Conservation (phyloP, 805 yeast genomes). For the Hanseniaspora pseudoguilliermondii region DNA sequence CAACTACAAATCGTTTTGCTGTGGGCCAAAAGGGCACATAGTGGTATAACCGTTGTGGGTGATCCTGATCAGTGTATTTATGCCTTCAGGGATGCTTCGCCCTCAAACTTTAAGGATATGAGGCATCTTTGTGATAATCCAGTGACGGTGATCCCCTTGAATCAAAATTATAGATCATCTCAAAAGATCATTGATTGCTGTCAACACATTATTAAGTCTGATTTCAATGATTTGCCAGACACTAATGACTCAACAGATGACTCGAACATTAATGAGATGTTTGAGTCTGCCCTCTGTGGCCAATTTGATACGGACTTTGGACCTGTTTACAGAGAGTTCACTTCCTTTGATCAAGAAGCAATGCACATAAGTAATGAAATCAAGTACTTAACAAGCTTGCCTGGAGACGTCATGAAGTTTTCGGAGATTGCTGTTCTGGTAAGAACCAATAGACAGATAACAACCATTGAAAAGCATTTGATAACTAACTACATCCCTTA, state of each 20-base stretch:
- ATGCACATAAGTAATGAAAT: conserved; percentile 46
- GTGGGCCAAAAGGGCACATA: conserved; percentile 27
- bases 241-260: conserved; percentile 30
- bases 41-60: conserved; percentile 77
- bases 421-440: conserved; percentile 64
- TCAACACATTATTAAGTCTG: conserved; percentile 37
- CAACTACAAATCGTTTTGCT: conserved; percentile 58
- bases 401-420: conserved; percentile 32
- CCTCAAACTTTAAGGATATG: conserved; percentile 53
- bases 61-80: conserved; percentile 95
- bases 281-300: conserved; percentile 30
- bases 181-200: conserved; percentile 50
- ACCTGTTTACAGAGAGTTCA: conserved; percentile 35
- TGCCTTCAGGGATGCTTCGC: conserved; percentile 70
- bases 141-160: conserved; percentile 33
- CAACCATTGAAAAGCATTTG: conserved; percentile 53
- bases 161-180: conserved; percentile 74
- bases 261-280: conserved; percentile 27
- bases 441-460: conserved; percentile 49
- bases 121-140: conserved; percentile 27
- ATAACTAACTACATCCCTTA: conserved; percentile 48
- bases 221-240: conserved; percentile 28
- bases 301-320: conserved; percentile 33
- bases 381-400: conserved; percentile 33
- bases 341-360: conserved; percentile 42